Evolutionary conservation across 331 rosid species (phyloP), one percentile per base, ranked within the genome.

Genomic region (Quercus tomentella): DNA sequence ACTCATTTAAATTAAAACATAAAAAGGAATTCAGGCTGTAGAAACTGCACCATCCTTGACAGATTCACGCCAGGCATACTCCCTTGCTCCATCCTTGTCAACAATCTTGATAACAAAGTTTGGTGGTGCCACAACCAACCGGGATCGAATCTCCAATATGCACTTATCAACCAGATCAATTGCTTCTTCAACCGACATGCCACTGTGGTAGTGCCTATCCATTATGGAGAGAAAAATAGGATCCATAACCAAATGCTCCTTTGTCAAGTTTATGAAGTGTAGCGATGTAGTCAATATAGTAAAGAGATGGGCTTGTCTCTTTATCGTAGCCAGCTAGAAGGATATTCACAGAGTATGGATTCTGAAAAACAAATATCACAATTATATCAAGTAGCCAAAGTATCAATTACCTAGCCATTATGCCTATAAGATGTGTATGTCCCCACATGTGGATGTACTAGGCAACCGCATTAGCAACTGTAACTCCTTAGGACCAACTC

Each of bases 231-330:
- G 99, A 82, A 52, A 96, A 91, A 73, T 91, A 96, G 55, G 99
- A 93, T 4, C 98, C 99, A 62, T 91, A 96, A 37, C 99, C 99
- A 72, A 93, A 96, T 72, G 99, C 98, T 54, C 97, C 99, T 87
- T 90, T 96, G 58, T 96, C 98, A 86, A 96, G 94, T 91, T 96
- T 96, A 97, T 96, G 99, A 49, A 96, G 94, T 7, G 99, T 87
- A 58, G 99, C 98, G 74, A 96, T 93, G 89, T 96, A 96, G 77
- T 96, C 99, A 18, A 96, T 84, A 56, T 93, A 93, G 91, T 86
- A 96, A n/a, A 96, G 92, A 57, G 94, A 85, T 41, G 98, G 94
- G 2, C 98, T 97, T 0, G 92, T 89, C 82, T 96, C 98, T 82
- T 96, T 90, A 85, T 96, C 98, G 62, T 86, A 96, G 57, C 99